Conservation (phyloP, 345 rosid species). For the Gynandropsis gynandra region DNA sequence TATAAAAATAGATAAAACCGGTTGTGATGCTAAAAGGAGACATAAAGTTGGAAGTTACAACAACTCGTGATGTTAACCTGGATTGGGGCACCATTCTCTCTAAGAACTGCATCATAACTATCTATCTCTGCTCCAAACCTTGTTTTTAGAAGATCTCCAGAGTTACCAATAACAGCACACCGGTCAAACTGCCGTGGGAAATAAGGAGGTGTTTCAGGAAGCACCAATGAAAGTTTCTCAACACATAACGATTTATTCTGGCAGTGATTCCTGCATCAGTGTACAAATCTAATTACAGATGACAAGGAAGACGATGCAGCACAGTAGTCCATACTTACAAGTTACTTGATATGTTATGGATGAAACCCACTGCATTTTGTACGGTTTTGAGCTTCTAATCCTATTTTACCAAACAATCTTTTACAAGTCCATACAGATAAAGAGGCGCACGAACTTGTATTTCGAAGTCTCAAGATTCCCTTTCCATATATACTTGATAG, state of each 20-base stretch:
- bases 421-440: too few relatives aligned
- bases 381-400: neutral
- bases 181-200: constrained; percentile 67
- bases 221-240: constrained; percentile 83
- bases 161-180: constrained; percentile 97
- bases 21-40: constrained; percentile 5
- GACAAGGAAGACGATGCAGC: constrained; percentile 4
- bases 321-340: constrained; percentile 67
- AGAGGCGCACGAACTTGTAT: constrained; percentile 21
- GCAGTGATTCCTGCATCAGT: constrained; percentile 68
- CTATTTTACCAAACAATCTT: neutral
- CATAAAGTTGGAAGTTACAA: constrained; percentile 4
- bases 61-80: constrained; percentile 38
- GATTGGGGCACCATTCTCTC: constrained; percentile 94
- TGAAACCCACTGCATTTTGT: neutral
- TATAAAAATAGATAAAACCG: constrained; percentile 3
- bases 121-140: constrained; percentile 84
- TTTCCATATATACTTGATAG: constrained; percentile 67
- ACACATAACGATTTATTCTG: constrained; percentile 64
- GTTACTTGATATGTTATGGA: neutral
- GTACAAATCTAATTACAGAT: constrained; percentile 32
- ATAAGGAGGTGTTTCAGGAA: constrained; percentile 81
- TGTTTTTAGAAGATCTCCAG: constrained; percentile 89
- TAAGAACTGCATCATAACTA: constrained; percentile 68
- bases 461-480: too few relatives aligned